These are phyloP conservation scores for Neoboletus brunneissimus DNA, from an alignment of 768 basidiomycete species.

Conservation along the genomic window DNA sequence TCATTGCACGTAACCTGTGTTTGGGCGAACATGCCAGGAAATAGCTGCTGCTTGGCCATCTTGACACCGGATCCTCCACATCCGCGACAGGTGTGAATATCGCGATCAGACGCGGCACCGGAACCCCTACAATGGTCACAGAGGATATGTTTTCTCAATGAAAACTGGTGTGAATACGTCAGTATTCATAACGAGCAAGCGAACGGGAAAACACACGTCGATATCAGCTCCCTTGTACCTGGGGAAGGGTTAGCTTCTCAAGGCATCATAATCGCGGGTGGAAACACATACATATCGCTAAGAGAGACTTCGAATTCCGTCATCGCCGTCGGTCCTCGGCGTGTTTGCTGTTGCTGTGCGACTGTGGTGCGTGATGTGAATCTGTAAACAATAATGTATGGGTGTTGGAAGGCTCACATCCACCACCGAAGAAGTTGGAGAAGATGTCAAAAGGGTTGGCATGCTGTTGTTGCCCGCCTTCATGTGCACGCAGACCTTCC, in stretches of 20 bases:
- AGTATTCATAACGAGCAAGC: background rate
- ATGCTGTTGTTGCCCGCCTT: constrained; percentile 72
- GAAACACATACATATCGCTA: constrained; percentile 66
- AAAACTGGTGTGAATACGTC: constrained; percentile 58
- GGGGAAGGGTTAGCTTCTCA: constrained; percentile 7
- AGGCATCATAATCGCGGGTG: background rate
- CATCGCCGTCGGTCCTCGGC: constrained; percentile 71
- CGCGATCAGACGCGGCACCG: constrained; percentile 85
- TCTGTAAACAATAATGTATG: background rate
- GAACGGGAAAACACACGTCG: constrained; percentile 51
- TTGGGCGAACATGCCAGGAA: constrained; percentile 95
- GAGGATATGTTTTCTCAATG: constrained; percentile 85
- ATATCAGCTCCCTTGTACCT: constrained; percentile 85
- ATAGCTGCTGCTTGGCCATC: constrained; percentile 84
- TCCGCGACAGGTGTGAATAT: constrained; percentile 81
- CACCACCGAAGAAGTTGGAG: constrained; percentile 85
- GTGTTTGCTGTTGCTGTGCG: constrained; percentile 53
- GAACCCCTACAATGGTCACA: constrained; percentile 97
- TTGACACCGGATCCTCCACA: constrained; percentile 87
- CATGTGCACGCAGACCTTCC: constrained; percentile 91
- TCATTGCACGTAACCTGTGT: constrained; percentile 79
- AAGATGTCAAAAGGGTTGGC: constrained; percentile 95
- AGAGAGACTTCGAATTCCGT: constrained; percentile 85
- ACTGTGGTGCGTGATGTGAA: constrained; percentile 11
- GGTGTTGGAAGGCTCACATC: constrained; percentile 47